Evolutionary conservation across 2,329 filamentous ascomycete species (phyloP).

Genomic region (Paecilomyces sp.): DNA sequence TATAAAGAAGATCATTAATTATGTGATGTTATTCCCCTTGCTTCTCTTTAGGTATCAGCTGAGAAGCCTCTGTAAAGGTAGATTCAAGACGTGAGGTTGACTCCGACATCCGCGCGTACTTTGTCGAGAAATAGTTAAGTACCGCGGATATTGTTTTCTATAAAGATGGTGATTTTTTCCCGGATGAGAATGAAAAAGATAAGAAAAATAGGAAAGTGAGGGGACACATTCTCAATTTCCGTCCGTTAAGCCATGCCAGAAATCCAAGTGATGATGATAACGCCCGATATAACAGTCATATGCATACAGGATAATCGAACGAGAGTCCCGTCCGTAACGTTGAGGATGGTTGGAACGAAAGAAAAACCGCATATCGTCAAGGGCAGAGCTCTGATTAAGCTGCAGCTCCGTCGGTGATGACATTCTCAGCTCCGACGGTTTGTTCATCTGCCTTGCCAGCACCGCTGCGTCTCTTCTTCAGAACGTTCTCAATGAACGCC

Average conservation of each 20-base stretch:
- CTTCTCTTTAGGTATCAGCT: not conserved
- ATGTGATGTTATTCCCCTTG: too few relatives aligned
- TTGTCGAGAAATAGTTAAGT: not conserved
- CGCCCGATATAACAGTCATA: not conserved
- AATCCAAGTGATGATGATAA: not conserved
- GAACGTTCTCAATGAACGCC: slow-evolving; percentile 96
- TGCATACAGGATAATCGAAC: not conserved
- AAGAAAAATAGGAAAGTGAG: not conserved
- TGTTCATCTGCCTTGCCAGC: slow-evolving; percentile 17
- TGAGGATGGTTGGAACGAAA: not conserved
- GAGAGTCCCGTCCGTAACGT: not conserved
- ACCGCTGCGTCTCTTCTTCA: slow-evolving; percentile 62
- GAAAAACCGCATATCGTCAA: not conserved
- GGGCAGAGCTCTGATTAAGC: slow-evolving; percentile 12
- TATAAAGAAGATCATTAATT: too few relatives aligned
- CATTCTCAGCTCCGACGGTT: slow-evolving; percentile 16
- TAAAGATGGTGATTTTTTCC: not conserved
- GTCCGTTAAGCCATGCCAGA: not conserved
- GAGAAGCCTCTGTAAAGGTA: not conserved
- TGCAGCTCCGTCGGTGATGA: slow-evolving; percentile 18
- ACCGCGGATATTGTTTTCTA: not conserved
- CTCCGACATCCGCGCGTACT: not conserved
- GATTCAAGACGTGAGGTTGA: not conserved
- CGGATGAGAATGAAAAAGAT: too few relatives aligned
- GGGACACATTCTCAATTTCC: not conserved